These are phyloP conservation scores for Pseudocercospora eumusae DNA, from an alignment of 2,329 filamentous ascomycete species.

Conservation along the genomic window DNA sequence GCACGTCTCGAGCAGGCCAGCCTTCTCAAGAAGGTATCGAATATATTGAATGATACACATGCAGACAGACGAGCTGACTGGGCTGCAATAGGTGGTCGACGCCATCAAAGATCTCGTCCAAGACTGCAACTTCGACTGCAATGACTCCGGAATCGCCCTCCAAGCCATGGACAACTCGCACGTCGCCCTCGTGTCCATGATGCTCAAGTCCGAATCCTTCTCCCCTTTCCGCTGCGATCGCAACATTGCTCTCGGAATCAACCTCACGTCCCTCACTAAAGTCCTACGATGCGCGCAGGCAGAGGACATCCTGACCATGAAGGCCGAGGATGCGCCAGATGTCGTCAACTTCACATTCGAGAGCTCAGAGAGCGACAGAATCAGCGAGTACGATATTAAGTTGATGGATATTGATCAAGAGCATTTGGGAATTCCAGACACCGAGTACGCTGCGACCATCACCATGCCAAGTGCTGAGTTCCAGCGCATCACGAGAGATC, in stretches of 20 bases:
- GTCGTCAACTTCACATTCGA: conserved; percentile 95
- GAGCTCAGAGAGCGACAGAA: conserved; percentile 79
- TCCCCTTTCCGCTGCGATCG: conserved; percentile 96
- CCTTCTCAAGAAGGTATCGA: conserved; percentile 87
- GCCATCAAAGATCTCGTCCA: conserved; percentile 99
- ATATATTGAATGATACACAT: not conserved
- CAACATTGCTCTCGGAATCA: conserved; percentile 97
- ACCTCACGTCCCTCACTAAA: conserved; percentile 94
- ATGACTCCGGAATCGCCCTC: conserved; percentile 96
- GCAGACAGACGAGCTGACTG: conserved; percentile 24
- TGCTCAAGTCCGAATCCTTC: conserved; percentile 94
- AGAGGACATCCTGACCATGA: conserved; percentile 92
- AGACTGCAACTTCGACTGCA: conserved; percentile 99
- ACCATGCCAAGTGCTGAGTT: conserved; percentile 88
- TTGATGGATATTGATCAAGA: conserved; percentile 99
- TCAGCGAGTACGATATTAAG: conserved; percentile 99
- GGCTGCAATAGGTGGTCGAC: conserved; percentile 76
- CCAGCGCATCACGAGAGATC: conserved; percentile 89
- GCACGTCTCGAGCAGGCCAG: conserved; percentile 93
- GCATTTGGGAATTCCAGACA: conserved; percentile 96
- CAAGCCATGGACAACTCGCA: conserved; percentile 99
- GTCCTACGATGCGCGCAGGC: conserved; percentile 91
- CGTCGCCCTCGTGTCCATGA: conserved; percentile 97
- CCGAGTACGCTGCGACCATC: conserved; percentile 94
- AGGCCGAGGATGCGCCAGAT: conserved; percentile 95